Evolutionary conservation across 495 filamentous ascomycete species (phyloP), one percentile per base, ranked within the genome.

Genomic region (Rhypophila decipiens): DNA sequence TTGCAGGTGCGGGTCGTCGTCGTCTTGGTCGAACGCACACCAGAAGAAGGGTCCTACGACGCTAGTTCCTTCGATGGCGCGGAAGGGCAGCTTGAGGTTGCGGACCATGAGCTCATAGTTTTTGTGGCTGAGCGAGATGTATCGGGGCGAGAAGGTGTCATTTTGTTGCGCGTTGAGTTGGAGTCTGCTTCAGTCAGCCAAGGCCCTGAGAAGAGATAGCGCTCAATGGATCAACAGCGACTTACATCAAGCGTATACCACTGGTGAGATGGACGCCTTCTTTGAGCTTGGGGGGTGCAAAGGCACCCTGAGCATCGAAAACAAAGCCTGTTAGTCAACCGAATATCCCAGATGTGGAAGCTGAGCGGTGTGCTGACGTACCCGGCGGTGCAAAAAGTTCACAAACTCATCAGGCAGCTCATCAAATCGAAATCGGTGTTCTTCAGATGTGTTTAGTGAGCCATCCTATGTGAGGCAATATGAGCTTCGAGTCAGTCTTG

Each of bases 21-120:
- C 70, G 45, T 76, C 68, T 49, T 74, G 66, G 51, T 78, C 74
- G 42, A 70, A 68, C 23, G 74, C 65, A 27, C 61, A 67, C 76
- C 75, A 79, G 58, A 78, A 79, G 46, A 77, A 78, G 1, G 76
- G 76, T 1, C 76, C 76, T 37, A 78, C 74, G 22, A 71, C 65
- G 48, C 68, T 70, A 13, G 58, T 68, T 38, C 67, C 58, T 55
- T 79, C 76, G 41, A 79, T 75, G 20, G 63, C 71, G 23, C 71
- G 57, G 39, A 72, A 76, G 13, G 76, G 76, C 8, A 79, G 66
- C 47, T 61, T 63, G 54, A 76, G 27, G 8, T 52, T 56, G 46
- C 65, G 59, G 18, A 72, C 57, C 68, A 70, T 71, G 5, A 55
- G 55, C 41, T 63, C 62, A 38, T 79, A 79, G 17, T 51, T 52